Evolutionary conservation across 1,139 yeast genomes (phyloP).

Genomic region (Hyphopichia burtonii): DNA sequence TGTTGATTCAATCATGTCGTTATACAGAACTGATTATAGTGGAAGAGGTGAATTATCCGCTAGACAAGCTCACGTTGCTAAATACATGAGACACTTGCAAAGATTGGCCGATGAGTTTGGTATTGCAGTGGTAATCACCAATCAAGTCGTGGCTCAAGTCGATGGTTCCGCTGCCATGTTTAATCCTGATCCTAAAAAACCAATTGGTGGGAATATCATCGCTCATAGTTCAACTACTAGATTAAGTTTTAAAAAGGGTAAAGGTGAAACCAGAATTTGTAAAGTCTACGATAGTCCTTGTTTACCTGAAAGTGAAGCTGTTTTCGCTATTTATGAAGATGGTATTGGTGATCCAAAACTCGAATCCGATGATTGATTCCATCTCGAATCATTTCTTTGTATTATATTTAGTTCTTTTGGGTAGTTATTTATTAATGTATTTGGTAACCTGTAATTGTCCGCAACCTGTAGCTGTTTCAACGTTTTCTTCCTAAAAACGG

Average conservation of each 20-base stretch:
- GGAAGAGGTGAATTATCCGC: conserved; percentile 98
- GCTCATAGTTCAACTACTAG: conserved; percentile 97
- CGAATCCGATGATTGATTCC: conserved; percentile 50
- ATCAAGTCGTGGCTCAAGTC: conserved; percentile 97
- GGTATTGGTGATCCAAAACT: conserved; percentile 95
- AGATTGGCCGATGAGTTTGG: conserved; percentile 97
- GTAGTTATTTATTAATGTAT: neutral
- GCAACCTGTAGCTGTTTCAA: no score
- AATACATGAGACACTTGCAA: conserved; percentile 87
- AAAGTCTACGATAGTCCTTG: conserved; percentile 95
- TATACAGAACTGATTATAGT: conserved; percentile 90
- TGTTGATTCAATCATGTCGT: conserved; percentile 95
- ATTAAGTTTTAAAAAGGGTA: conserved; percentile 83
- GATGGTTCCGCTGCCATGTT: conserved; percentile 84
- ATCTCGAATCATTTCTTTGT: neutral
- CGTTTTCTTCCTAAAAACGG: neutral
- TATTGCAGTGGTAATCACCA: conserved; percentile 96
- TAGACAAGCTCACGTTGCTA: conserved; percentile 91
- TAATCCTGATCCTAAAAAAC: conserved; percentile 98
- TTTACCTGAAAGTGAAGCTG: conserved; percentile 91
- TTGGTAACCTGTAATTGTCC: no score
- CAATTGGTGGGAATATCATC: conserved; percentile 97
- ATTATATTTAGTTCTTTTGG: neutral
- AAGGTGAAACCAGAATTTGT: conserved; percentile 90
- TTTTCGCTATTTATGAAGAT: conserved; percentile 93